phyloP scores from a whole-genome alignment of 176 grass and related monocot species.

The Zoysia pacifica region DNA sequence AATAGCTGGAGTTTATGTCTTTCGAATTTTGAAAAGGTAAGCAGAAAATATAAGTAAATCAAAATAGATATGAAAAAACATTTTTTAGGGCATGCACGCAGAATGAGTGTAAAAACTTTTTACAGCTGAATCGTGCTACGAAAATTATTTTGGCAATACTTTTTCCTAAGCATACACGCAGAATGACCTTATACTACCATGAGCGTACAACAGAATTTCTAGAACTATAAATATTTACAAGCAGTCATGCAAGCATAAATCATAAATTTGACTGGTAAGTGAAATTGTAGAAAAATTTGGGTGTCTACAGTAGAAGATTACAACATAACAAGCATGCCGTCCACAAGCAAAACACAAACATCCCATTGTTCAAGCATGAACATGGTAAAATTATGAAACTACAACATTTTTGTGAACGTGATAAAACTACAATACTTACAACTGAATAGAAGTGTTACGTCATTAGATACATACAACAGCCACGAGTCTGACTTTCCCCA shows the following conservation, averaged over 20 bases:
- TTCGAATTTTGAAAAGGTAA: too few species aligned
- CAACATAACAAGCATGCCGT: conserved; percentile 19
- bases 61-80: too few species aligned
- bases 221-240: not conserved
- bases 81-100: too few species aligned
- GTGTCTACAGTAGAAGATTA: conserved; percentile 31
- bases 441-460: conserved; percentile 14
- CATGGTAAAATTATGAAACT: conserved; percentile 27
- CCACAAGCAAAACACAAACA: conserved; percentile 37
- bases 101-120: too few species aligned
- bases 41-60: too few species aligned
- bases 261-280: conserved; percentile 22
- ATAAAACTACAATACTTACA: conserved; percentile 56
- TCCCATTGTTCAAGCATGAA: conserved; percentile 28
- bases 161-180: not conserved
- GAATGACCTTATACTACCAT: too few species aligned
- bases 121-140: not conserved
- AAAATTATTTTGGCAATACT: not conserved
- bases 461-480: conserved; percentile 32
- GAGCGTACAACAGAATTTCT: not conserved
- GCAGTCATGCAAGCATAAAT: conserved; percentile 24
- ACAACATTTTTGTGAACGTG: conserved; percentile 12
- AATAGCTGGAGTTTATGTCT: too few species aligned
- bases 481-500: conserved; percentile 15
- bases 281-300: conserved; percentile 8